Evolutionary conservation across 371 early-diverging fungal species (phyloP), one percentile per base, ranked within the genome.

Genomic region (Umbelopsis sp.): DNA sequence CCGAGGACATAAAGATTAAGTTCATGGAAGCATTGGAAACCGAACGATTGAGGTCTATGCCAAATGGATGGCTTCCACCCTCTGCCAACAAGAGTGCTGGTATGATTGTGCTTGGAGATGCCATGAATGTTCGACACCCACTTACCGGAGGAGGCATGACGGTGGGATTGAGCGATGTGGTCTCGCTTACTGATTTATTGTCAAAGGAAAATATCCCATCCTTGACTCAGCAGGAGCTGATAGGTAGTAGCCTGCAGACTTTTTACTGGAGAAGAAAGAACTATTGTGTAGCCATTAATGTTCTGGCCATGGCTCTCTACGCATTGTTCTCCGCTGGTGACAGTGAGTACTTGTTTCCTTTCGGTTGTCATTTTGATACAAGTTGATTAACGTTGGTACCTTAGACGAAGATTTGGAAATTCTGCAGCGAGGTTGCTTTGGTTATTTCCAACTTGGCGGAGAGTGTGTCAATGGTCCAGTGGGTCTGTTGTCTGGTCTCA

Each of bases 141-240:
- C 78, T 98, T 51, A 97, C 97, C 1, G 97, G 98, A 52, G 95
- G 90, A 68, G 98, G 98, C 20, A 98, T 98, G 98, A 97, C 98
- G 0, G 94, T 98, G 0, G 98, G 92, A 1, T 80, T 96, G 44
- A 91, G 91, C 82, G 98, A 98, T 78, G 93, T 94, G 4, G 89
- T 94, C 1, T 81, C 87, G 11, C 65, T 95, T 44, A 70, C 78
- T 35, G 77, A 88, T 0, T 70, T 89, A 16, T 77, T 96, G 11
- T 73, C 77, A 16, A 73, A 70, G 65, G 73, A 82, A 66, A 76
- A 76, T 48, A 78, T 87, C 7, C 86, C 89, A 41, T 87, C 85
- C 44, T 77, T 86, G 44, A 76, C 74, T 20, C 82, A 87, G 41
- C 74, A 78, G 48, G 83, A 82, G 29, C 72, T 84, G 53, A 76